Conservation (phyloP, 2,329 filamentous ascomycete species). For the Phoma sp. region DNA sequence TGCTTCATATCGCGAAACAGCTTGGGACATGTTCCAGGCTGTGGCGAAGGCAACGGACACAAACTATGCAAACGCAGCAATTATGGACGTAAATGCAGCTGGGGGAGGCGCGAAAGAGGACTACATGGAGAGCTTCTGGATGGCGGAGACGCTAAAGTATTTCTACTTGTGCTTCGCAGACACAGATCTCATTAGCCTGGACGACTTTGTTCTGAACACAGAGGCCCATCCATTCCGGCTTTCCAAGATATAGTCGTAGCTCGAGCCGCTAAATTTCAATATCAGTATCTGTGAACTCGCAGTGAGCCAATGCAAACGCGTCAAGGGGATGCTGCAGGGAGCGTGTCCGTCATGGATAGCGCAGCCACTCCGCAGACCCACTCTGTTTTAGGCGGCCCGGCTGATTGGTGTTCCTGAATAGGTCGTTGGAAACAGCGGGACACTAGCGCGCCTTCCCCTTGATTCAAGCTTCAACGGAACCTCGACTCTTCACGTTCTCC, state of each 20-base stretch:
- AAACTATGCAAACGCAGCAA: conserved; percentile 50
- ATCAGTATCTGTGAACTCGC: not conserved
- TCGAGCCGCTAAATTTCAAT: not conserved
- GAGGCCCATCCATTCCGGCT: conserved; percentile 54
- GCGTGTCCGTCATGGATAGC: not conserved
- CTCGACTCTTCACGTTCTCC: conserved; percentile 18
- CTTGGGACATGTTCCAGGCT: conserved; percentile 55
- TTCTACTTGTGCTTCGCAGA: conserved; percentile 56
- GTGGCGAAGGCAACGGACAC: conserved; percentile 51
- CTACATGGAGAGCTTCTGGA: conserved; percentile 57
- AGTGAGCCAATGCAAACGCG: too few species aligned
- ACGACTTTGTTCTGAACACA: conserved; percentile 57
- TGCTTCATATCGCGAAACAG: conserved; percentile 47
- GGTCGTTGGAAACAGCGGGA: conserved; percentile 12
- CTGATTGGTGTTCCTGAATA: conserved; percentile 28
- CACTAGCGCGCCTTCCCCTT: conserved; percentile 34
- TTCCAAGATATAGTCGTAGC: conserved; percentile 3
- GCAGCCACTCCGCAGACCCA: conserved; percentile 18
- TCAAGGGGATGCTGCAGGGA: too few species aligned
- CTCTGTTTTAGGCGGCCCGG: not conserved
- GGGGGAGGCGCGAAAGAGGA: conserved; percentile 41
- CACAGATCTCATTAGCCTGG: conserved; percentile 51
- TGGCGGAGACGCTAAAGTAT: conserved; percentile 57
- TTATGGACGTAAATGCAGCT: conserved; percentile 49
- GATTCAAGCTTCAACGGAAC: conserved; percentile 26